Base-by-base conservation (phyloP, 768 basidiomycete species). In the Tricholoma hemisulphureum region DNA sequence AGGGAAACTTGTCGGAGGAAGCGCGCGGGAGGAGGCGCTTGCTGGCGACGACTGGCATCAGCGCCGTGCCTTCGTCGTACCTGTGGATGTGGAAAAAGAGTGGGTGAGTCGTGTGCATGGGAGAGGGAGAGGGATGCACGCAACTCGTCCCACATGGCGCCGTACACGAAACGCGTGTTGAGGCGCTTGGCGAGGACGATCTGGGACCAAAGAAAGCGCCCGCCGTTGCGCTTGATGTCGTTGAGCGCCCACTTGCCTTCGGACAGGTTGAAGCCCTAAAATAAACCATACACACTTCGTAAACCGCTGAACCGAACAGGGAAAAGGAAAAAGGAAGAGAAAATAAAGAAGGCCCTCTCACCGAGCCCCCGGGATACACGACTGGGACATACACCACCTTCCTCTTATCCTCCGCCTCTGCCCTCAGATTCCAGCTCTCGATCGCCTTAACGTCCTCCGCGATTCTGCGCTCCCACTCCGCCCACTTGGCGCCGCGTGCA, bases 81-180 rank as follows among this genome's bases (percentile, higher is more conserved):
- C 88, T 89, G 61, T 14, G 31, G 5, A n/a, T 41, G 37, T 53
- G 58, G 51, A 58, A 46, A 10, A 34, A 58, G 28, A 56, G 39
- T 28, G 45, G n/a, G n/a, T n/a, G n/a, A n/a, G n/a, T n/a, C n/a
- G n/a, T n/a, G n/a, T n/a, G n/a, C n/a, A n/a, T n/a, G n/a, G n/a
- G n/a, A n/a, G n/a, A n/a, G n/a, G n/a, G n/a, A n/a, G n/a, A n/a
- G n/a, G n/a, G 45, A 59, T 61, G 49, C 5, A 73, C 79, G 65
- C 58, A n/a, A 83, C 86, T 92, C 91, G 64, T 93, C 91, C 89
- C 91, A 93, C 90, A 92, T 93, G 6, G 90, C 89, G 21, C 87
- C 87, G 60, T 93, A 93, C 53, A 92, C 81, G 6, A 74, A 86
- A 18, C 83, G 80, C 6, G 81, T 84, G 26, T 87, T 84, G 26